Evolutionary conservation across 257 asterid species (phyloP).

Genomic region (Salvia rosmarinus): DNA sequence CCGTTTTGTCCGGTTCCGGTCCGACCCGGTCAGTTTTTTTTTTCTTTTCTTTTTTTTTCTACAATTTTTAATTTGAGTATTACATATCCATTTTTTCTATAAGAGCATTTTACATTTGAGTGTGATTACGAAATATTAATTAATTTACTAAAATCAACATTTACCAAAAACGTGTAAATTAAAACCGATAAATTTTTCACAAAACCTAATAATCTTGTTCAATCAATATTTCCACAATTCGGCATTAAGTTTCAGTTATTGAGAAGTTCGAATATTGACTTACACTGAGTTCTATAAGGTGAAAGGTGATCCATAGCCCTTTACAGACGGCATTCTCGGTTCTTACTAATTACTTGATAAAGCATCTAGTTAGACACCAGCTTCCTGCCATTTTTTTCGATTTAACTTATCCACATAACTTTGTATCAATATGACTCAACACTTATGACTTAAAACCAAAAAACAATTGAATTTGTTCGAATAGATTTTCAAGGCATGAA

Average conservation of each 20-base stretch:
- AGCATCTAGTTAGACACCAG: background rate
- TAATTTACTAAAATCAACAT: too few species aligned
- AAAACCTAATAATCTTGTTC: too few species aligned
- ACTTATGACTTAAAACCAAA: background rate
- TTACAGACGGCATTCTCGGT: background rate
- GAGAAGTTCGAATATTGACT: conserved; percentile 4
- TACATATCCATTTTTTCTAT: too few species aligned
- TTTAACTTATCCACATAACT: conserved; percentile 5
- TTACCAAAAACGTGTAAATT: too few species aligned
- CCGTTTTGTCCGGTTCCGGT: too few species aligned
- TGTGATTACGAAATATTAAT: too few species aligned
- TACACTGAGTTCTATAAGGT: background rate
- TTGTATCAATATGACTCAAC: conserved; percentile 11
- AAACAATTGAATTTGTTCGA: background rate
- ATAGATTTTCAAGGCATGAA: background rate
- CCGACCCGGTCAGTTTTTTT: too few species aligned
- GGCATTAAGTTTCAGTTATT: conserved; percentile 15
- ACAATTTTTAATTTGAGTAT: too few species aligned
- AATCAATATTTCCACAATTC: too few species aligned
- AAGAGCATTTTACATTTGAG: too few species aligned
- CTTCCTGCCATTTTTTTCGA: background rate
- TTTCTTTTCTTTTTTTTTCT: too few species aligned
- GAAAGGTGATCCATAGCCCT: conserved; percentile 1
- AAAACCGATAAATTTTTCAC: too few species aligned
- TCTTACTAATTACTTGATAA: background rate